Conservation (phyloP, 2,329 filamentous ascomycete species). For the Fusarium drepaniforme region DNA sequence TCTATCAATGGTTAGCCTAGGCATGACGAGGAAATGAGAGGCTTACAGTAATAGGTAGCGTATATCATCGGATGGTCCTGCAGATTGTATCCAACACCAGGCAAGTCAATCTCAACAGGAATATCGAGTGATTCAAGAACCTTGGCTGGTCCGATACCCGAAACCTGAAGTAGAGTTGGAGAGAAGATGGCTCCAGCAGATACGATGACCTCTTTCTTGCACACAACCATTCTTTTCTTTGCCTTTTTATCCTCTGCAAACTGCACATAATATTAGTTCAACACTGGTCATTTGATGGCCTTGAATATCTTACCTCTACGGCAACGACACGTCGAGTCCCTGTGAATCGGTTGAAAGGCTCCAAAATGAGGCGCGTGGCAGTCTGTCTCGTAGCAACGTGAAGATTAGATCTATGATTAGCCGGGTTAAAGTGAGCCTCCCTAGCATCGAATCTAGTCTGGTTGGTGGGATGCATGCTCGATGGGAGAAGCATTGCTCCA, state of each 20-base stretch:
- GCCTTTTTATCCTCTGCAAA: conserved; percentile 7
- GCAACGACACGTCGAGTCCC: conserved; percentile 12
- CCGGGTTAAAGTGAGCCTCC: conserved; percentile 19
- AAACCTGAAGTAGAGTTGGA: conserved; percentile 26
- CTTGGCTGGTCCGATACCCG: conserved; percentile 17
- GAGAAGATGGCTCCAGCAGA: conserved; percentile 23
- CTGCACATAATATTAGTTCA: not conserved
- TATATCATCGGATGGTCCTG: conserved; percentile 29
- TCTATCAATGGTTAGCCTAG: not conserved
- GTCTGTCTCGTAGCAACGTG: conserved; percentile 17
- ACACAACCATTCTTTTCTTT: not conserved
- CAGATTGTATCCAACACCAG: conserved; percentile 22
- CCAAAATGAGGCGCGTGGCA: conserved; percentile 16
- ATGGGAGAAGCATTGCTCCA: conserved; percentile 23
- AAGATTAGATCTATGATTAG: conserved; percentile 1
- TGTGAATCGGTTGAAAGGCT: not conserved
- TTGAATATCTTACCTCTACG: conserved; percentile 13
- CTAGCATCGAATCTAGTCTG: conserved; percentile 23
- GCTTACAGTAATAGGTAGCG: conserved; percentile 18
- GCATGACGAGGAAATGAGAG: accelerated
- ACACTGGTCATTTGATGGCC: too few relatives aligned
- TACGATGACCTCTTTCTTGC: conserved; percentile 21
- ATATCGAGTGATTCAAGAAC: conserved; percentile 7
- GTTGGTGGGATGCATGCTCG: conserved; percentile 21
- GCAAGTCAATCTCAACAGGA: conserved; percentile 11